phyloP scores from a whole-genome alignment of 164 flowering plant species.

The Santalum album region DNA sequence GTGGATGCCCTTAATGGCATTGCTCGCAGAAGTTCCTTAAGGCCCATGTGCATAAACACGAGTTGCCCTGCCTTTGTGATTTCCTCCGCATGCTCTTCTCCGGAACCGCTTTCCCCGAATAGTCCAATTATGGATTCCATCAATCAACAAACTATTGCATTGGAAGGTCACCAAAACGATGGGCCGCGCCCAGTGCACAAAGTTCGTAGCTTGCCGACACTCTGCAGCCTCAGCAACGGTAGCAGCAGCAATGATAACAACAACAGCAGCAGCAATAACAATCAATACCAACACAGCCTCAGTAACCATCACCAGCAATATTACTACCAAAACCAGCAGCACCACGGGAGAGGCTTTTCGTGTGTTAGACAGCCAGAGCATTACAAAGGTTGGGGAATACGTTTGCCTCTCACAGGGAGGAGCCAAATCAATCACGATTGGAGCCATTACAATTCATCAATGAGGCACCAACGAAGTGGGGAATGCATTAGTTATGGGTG shows the following conservation, averaged over 20 bases:
- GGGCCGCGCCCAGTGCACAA: constrained; percentile 36
- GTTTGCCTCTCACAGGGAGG: constrained; percentile 12
- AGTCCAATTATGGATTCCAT: constrained; percentile 10
- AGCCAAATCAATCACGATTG: constrained; percentile 9
- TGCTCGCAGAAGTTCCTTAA: constrained; percentile 11
- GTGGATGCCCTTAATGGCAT: constrained; percentile 79
- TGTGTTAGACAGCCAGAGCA: constrained; percentile 5
- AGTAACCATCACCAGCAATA: not conserved
- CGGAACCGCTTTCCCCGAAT: constrained; percentile 37
- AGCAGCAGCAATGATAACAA: constrained; percentile 16
- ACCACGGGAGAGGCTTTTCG: constrained; percentile 9
- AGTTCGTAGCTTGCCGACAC: constrained; percentile 73
- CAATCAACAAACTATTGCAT: too few species aligned
- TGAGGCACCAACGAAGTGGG: constrained; percentile 12
- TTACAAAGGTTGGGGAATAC: not conserved
- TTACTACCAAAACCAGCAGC: constrained; percentile 9
- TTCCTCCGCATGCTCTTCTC: constrained; percentile 53
- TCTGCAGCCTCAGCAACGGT: too few species aligned
- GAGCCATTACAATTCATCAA: constrained; percentile 1
- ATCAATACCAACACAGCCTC: not conserved
- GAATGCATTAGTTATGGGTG: not conserved
- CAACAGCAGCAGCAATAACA: not conserved
- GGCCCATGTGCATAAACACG: constrained; percentile 9
- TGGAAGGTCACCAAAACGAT: too few species aligned
- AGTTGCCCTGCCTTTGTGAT: constrained; percentile 19